Percentiles rank a stretch among this genome's conserved stretches.
Conservation (phyloP, 371 early-diverging fungal species). For the Zopfochytrium polystomum region DNA sequence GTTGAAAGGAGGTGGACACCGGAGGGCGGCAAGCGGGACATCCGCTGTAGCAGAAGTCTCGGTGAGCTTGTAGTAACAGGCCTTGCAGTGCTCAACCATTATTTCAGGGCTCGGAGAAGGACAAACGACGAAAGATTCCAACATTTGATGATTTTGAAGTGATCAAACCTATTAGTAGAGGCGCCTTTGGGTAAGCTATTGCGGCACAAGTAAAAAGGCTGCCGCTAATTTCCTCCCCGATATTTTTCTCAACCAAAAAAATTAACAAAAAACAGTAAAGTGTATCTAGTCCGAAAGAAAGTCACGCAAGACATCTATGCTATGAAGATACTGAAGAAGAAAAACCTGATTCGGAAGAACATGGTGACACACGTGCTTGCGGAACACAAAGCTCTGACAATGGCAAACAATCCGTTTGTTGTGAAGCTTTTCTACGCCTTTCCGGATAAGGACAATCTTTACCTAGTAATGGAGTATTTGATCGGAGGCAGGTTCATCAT, state of each 20-base stretch:
- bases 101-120: conserved; percentile 12
- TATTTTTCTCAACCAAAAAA: background rate
- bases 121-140: conserved; percentile 50
- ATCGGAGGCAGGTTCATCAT: conserved; percentile 41
- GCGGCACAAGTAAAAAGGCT: conserved; percentile 29
- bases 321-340: conserved; percentile 87
- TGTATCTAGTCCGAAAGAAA: conserved; percentile 79
- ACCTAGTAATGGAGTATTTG: conserved; percentile 56
- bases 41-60: background rate
- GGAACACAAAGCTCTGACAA: conserved; percentile 81
- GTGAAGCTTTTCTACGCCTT: conserved; percentile 61
- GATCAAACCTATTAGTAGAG: conserved; percentile 81
- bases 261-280: conserved; percentile 41
- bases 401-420: conserved; percentile 59
- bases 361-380: conserved; percentile 91
- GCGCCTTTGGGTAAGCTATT: conserved; percentile 70
- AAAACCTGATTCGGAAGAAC: conserved; percentile 88
- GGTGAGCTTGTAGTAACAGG: background rate
- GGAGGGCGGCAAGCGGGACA: conserved; percentile 12
- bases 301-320: conserved; percentile 86
- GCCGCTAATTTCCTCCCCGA: background rate
- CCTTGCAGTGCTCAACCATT: background rate
- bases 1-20: conserved; percentile 30
- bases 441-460: conserved; percentile 47
- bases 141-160: conserved; percentile 82